phyloP scores from a whole-genome alignment of 148 eudicot genomes.

The Silene conica region DNA sequence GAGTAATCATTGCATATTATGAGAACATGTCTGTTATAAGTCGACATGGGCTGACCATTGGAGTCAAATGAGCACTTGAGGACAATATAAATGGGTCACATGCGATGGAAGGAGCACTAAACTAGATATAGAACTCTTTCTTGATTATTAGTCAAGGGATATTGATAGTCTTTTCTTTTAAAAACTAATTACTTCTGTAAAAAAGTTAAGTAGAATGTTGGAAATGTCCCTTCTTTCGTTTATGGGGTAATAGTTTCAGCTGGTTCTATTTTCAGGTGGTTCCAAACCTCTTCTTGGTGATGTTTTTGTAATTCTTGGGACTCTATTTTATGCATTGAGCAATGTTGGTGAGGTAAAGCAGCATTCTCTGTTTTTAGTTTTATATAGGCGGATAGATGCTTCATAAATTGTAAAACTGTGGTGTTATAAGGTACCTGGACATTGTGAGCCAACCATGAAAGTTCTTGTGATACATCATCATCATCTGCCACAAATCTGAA shows the following conservation, averaged over 20 bases:
- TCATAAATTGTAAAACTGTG: background rate
- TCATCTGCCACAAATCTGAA: background rate
- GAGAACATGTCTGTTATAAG: too few relatives aligned
- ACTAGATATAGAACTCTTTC: too few relatives aligned
- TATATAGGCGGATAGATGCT: background rate
- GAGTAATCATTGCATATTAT: too few relatives aligned
- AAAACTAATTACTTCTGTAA: too few relatives aligned
- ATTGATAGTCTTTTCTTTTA: too few relatives aligned
- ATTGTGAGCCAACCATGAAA: background rate
- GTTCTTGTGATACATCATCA: background rate
- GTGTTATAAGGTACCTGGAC: background rate
- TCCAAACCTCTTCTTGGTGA: slow-evolving; percentile 83
- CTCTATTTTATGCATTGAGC: slow-evolving; percentile 69
- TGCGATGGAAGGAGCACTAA: too few relatives aligned
- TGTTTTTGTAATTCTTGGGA: slow-evolving; percentile 62
- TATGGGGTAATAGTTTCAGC: background rate
- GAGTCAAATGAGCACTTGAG: too few relatives aligned
- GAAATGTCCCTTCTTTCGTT: background rate
- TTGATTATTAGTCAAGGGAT: too few relatives aligned
- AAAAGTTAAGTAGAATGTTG: too few relatives aligned
- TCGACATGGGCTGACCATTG: too few relatives aligned
- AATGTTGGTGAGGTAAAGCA: slow-evolving; percentile 78
- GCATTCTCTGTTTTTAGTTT: background rate
- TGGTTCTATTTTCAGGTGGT: slow-evolving; percentile 54
- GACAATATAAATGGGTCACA: too few relatives aligned